phyloP scores from a whole-genome alignment of 2,329 filamentous ascomycete species.

The Fusarium sp. region DNA sequence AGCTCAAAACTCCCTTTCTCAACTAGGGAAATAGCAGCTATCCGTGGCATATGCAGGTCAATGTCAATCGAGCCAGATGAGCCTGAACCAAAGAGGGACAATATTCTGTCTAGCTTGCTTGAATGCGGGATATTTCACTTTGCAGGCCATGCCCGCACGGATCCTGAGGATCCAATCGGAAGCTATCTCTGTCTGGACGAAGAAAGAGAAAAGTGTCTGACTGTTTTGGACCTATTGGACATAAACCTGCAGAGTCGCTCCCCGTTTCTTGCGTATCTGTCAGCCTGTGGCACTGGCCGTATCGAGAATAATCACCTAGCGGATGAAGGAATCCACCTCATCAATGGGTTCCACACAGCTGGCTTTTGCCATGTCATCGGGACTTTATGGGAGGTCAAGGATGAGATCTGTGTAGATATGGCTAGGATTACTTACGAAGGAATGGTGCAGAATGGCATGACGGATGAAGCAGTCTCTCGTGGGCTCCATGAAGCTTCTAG shows the following conservation, averaged over 20 bases:
- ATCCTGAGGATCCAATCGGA: neutral
- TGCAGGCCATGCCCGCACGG: neutral
- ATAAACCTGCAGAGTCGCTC: neutral
- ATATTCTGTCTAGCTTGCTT: neutral
- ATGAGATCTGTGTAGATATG: neutral
- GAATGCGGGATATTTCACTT: neutral
- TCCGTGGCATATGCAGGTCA: neutral
- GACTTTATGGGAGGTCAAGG: neutral
- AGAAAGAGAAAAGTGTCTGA: neutral
- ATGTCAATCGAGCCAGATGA: neutral
- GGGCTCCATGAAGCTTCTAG: neutral
- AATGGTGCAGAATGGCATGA: neutral
- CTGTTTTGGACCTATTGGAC: neutral
- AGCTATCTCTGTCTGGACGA: neutral
- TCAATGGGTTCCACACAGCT: neutral
- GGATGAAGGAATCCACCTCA: neutral
- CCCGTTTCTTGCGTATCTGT: neutral
- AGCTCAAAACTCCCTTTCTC: neutral
- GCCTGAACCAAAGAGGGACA: neutral
- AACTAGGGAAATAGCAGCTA: neutral
- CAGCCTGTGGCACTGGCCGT: neutral
- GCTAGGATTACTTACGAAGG: neutral
- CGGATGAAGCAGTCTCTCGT: neutral
- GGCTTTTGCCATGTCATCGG: neutral
- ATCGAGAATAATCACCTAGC: neutral